These are phyloP conservation scores for Phialophora chinensis DNA, from an alignment of 2,329 filamentous ascomycete species.

Conservation along the genomic window DNA sequence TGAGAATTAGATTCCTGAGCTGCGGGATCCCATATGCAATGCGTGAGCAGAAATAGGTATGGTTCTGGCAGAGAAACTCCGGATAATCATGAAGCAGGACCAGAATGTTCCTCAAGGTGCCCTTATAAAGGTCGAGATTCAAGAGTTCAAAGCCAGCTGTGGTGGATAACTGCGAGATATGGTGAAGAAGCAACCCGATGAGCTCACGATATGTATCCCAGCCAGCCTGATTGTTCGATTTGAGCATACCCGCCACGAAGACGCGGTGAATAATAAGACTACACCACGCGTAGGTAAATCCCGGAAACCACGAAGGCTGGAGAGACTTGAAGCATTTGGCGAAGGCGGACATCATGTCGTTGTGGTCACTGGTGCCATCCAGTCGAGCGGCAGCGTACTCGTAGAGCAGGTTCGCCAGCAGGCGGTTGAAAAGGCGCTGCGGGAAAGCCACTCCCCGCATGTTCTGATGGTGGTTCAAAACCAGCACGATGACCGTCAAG, in stretches of 20 bases:
- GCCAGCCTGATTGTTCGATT: constrained; percentile 69
- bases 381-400: constrained; percentile 68
- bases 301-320: constrained; percentile 77
- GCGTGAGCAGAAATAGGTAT: constrained; percentile 78
- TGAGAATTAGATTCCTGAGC: constrained; percentile 84
- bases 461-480: constrained; percentile 84
- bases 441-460: constrained; percentile 82
- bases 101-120: constrained; percentile 79
- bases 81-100: constrained; percentile 93
- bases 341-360: constrained; percentile 73
- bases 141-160: constrained; percentile 70
- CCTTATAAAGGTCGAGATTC: constrained; percentile 83
- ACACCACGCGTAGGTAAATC: constrained; percentile 86
- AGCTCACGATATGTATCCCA: constrained; percentile 78
- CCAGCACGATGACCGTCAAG: constrained; percentile 75
- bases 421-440: constrained; percentile 86
- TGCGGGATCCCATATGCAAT: constrained; percentile 86
- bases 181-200: constrained; percentile 72
- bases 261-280: constrained; percentile 80
- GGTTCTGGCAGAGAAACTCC: constrained; percentile 87
- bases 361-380: constrained; percentile 65
- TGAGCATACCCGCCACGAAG: constrained; percentile 80
- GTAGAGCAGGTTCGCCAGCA: constrained; percentile 83
- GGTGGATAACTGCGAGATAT: constrained; percentile 81
- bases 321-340: constrained; percentile 74